Conservation (phyloP, 2,329 filamentous ascomycete species). For the Fusarium oligoseptatum region DNA sequence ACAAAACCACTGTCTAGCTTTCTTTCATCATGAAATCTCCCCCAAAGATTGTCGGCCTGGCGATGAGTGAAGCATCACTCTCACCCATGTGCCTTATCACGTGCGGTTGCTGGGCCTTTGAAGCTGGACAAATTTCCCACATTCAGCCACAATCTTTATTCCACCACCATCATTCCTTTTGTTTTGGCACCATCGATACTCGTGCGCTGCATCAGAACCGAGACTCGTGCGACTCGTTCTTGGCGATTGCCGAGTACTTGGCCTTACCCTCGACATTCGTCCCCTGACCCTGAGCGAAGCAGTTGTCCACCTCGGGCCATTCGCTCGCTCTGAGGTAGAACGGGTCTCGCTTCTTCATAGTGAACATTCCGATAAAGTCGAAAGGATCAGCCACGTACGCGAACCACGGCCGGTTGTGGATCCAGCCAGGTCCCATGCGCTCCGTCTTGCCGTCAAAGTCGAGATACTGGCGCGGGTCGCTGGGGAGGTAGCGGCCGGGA, state of each 20-base stretch:
- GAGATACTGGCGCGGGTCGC: conserved; percentile 55
- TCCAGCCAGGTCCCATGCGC: conserved; percentile 44
- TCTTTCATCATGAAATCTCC: not conserved
- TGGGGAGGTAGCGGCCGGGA: conserved; percentile 58
- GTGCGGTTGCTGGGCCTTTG: not conserved
- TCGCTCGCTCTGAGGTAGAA: conserved; percentile 38
- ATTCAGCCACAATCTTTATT: not conserved
- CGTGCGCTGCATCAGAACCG: conserved; percentile 21
- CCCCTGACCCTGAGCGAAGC: conserved; percentile 43
- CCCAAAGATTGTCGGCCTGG: not conserved
- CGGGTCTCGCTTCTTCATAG: conserved; percentile 40
- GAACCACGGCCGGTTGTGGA: conserved; percentile 39
- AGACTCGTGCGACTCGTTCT: conserved; percentile 17
- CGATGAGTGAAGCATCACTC: not conserved
- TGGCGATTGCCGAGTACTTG: conserved; percentile 24
- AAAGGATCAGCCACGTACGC: conserved; percentile 39
- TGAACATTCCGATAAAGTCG: conserved; percentile 42
- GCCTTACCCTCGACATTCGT: conserved; percentile 25
- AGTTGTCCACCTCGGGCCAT: conserved; percentile 37
- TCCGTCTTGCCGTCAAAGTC: conserved; percentile 55
- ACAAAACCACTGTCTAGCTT: not conserved
- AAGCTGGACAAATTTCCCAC: not conserved
- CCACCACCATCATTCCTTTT: not conserved
- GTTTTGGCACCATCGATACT: not conserved
- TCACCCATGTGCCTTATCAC: not conserved